A percentile compares a stretch with the other conserved stretches of the same genome.
Conservation (phyloP, 73 alveolate species). For the Paramecium biaurelia region DNA sequence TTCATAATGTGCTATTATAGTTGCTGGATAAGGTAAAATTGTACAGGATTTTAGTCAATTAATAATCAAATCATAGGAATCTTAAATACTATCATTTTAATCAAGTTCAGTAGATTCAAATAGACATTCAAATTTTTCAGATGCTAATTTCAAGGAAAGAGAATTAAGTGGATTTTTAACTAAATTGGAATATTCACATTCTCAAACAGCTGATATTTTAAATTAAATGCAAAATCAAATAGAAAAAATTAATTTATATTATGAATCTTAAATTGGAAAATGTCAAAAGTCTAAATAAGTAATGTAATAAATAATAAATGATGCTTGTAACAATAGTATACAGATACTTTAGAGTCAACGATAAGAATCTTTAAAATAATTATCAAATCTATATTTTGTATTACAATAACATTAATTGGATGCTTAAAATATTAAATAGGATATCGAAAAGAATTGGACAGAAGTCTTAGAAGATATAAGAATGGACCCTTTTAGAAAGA, state of each 20-base stretch:
- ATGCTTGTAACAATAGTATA: not conserved
- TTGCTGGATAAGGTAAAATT: not conserved
- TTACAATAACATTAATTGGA: not conserved
- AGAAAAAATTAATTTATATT: not conserved
- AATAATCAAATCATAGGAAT: not conserved
- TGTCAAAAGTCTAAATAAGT: not conserved
- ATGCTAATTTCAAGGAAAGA: not conserved
- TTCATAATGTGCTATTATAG: conserved; percentile 23
- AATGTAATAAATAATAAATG: not conserved
- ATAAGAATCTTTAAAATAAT: not conserved
- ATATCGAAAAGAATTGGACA: conserved; percentile 2
- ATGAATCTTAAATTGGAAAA: not conserved
- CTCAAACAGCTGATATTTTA: not conserved
- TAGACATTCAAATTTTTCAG: not conserved
- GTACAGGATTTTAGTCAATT: not conserved
- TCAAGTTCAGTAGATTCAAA: conserved; percentile 31
- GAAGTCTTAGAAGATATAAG: not conserved
- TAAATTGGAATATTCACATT: not conserved
- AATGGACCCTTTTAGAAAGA: not conserved
- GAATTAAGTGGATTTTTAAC: not conserved
- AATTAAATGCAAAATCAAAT: not conserved
- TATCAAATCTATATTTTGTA: not conserved
- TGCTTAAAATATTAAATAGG: not conserved
- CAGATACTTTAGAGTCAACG: not conserved
- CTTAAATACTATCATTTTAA: conserved; percentile 21